Evolutionary conservation across 768 basidiomycete species (phyloP), one percentile per base, ranked within the genome.

Genomic region (Calocybe indica): DNA sequence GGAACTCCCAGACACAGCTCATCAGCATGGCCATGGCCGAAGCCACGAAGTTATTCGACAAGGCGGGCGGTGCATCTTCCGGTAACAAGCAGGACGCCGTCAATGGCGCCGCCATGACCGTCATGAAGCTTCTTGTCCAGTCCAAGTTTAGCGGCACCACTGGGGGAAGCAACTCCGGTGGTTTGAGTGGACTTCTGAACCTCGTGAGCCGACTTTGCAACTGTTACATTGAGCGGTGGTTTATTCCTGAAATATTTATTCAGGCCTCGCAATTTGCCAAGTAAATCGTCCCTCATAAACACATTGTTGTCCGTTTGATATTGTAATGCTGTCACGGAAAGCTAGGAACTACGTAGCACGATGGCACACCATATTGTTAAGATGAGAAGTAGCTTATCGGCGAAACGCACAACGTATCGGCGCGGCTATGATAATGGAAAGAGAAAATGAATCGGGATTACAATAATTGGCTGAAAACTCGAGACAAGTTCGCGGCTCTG

Each of bases 1-100:
- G 70, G 28, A 68, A 72, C 40, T 73, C 71, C 43, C 72, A 76
- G 61, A 80, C 79, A 35, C 63, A 93, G 62, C 68, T 94, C 50
- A 82, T 95, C 65, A 85, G 86, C 57, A 64, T 91, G 63, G 92
- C 92, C 4, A 91, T 95, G 89, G 79, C 80, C 0, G 85, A 94
- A 55, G 86, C 82, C 0, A 69, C 76, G 11, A 85, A 88, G 60
- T 65, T 90, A 42, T 87, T 92, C 55, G 88, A 90, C 56, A 66
- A 75, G 52, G 73, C 77, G 22, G 85, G 85, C 13, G 80, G 81
- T 6, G 74, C 78, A 3, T 69, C 80, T 4, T 74, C 78, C 8
- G 82, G 84, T 7, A 75, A 75, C 60, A 89, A 88, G 67, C 91
- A 94, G 57, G 88, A 92, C 57, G 83, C 83, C 7, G 81, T 94